A percentile compares a stretch with the other conserved stretches of the same genome.
Conservation (phyloP, 805 yeast species). For the Candida easanensis region DNA sequence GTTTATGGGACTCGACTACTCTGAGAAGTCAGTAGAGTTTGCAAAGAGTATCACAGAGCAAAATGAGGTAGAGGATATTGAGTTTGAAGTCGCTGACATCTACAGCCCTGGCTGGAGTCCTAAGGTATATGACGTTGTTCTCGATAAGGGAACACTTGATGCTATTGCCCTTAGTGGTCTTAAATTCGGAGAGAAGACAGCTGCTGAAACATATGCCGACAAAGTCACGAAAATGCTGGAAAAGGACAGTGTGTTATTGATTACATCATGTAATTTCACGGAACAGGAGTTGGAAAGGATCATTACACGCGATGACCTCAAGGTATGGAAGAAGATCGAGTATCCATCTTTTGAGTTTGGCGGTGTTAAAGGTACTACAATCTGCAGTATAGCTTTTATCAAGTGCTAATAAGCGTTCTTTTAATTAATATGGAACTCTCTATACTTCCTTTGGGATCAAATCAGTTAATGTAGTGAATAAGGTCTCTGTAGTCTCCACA, state of each 20-base stretch:
- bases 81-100: constrained; percentile 70
- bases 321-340: constrained; percentile 61
- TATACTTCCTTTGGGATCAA: constrained; percentile 22
- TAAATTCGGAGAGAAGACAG: constrained; percentile 43
- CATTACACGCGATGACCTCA: constrained; percentile 43
- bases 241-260: constrained; percentile 56
- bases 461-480: constrained; percentile 48
- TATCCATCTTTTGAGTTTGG: constrained; percentile 89
- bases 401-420: constrained; percentile 24
- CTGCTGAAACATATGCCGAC: constrained; percentile 58
- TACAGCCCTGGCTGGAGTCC: constrained; percentile 38
- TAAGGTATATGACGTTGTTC: constrained; percentile 62
- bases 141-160: constrained; percentile 95
- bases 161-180: constrained; percentile 86
- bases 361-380: constrained; percentile 83
- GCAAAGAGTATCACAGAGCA: constrained; percentile 56
- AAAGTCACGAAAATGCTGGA: constrained; percentile 58
- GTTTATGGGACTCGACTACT: constrained; percentile 81
- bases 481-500: constrained; percentile 54
- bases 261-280: constrained; percentile 95
- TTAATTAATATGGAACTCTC: not conserved
- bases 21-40: constrained; percentile 74
- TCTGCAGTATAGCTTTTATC: constrained; percentile 80
- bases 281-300: constrained; percentile 65
- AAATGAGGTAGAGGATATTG: constrained; percentile 36